A percentile compares a stretch with the other conserved stretches of the same genome.
These are phyloP conservation scores for Monilinia laxa DNA, from an alignment of 2,329 filamentous ascomycete species.

Conservation along the genomic window DNA sequence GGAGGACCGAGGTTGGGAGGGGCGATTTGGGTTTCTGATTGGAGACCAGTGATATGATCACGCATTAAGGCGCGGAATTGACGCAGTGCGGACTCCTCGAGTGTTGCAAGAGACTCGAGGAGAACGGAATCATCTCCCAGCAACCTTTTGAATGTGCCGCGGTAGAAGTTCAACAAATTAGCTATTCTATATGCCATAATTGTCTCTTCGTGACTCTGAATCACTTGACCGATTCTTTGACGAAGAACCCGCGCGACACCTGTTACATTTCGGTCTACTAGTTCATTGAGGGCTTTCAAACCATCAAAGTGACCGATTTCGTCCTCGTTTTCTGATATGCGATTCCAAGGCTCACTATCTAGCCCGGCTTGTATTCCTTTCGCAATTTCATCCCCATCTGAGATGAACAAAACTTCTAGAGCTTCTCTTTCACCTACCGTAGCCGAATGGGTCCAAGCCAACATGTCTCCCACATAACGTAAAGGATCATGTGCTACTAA, in stretches of 20 bases:
- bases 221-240: constrained; percentile 85
- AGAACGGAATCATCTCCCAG: constrained; percentile 68
- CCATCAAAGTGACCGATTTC: constrained; percentile 69
- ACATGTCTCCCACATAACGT: constrained; percentile 93
- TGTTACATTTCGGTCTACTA: constrained; percentile 82
- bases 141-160: constrained; percentile 77
- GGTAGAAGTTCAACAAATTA: constrained; percentile 88
- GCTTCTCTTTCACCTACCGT: constrained; percentile 93
- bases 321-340: constrained; percentile 58
- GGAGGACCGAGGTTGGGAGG: constrained; percentile 75
- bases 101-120: constrained; percentile 62
- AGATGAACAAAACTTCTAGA: constrained; percentile 85
- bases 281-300: constrained; percentile 74
- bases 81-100: constrained; percentile 74
- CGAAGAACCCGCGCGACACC: constrained; percentile 82
- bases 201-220: constrained; percentile 88
- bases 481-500: constrained; percentile 88
- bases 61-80: constrained; percentile 81
- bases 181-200: constrained; percentile 86
- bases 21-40: constrained; percentile 67
- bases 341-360: constrained; percentile 81
- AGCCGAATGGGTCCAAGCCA: constrained; percentile 93
- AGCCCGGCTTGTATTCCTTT: constrained; percentile 77
- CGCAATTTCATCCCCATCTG: constrained; percentile 84
- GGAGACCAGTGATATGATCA: constrained; percentile 74